Evolutionary conservation across 2,329 filamentous ascomycete genomes (phyloP).

Genomic region (Diplocarpon mali): DNA sequence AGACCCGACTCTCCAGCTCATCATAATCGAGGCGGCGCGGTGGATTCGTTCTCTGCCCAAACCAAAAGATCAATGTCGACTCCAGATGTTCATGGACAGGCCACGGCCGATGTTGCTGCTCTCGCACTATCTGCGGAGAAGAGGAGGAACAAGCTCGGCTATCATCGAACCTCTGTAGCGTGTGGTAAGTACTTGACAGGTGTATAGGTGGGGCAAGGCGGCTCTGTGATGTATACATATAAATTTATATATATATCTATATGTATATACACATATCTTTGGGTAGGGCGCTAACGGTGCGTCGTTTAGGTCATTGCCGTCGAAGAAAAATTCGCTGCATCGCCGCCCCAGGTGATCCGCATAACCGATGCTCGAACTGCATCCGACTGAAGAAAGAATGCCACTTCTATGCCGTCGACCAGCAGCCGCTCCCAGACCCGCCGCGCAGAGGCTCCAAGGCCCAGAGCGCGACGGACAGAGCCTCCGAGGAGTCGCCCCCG

Average conservation of each 20-base stretch:
- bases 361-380: constrained; percentile 80
- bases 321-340: constrained; percentile 90
- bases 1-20: constrained; percentile 16
- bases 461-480: constrained; percentile 22
- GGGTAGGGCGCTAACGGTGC: not conserved
- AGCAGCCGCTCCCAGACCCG: constrained; percentile 44
- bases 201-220: not conserved
- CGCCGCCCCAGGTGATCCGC: constrained; percentile 57
- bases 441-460: constrained; percentile 31
- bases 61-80: constrained; percentile 40
- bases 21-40: constrained; percentile 12
- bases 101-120: constrained; percentile 26
- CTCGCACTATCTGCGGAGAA: constrained; percentile 41
- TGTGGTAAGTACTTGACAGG: constrained; percentile 60
- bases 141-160: constrained; percentile 83
- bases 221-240: no score
- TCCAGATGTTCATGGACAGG: constrained; percentile 35
- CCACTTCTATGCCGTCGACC: constrained; percentile 82
- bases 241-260: no score
- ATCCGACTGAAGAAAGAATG: constrained; percentile 92
- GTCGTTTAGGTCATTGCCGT: constrained; percentile 69
- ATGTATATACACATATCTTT: not conserved
- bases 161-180: constrained; percentile 88
- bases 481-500: constrained; percentile 40
- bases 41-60: constrained; percentile 20